Base-by-base conservation (phyloP, 331 rosid genomes). In the Acacia concinna region DNA sequence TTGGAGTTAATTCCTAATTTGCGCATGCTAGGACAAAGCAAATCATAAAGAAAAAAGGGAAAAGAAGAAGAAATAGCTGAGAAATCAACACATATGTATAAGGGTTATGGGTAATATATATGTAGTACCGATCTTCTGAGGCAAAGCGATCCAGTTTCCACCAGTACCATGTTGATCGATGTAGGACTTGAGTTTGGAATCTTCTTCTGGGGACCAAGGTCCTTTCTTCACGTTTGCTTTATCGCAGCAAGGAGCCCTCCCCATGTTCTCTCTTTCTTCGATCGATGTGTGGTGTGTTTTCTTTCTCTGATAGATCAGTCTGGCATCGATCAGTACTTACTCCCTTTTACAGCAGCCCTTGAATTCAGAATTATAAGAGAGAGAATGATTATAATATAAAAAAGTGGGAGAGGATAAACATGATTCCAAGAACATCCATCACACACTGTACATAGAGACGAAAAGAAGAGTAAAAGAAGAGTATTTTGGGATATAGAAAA, bases 181-280 rank as follows among this genome's bases (percentile, higher is more conserved):
- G 79, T 90, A 90, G 30, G 98, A 91, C 83, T 93, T 93, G 89
- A 93, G 98, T 77, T 91, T 93, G 65, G 90, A 49, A 40, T 93
- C 98, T 91, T 93, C 98, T 82, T 93, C 97, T 6, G 97, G 88
- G 0, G 98, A 91, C 98, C 98, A 93, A 40, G 98, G 98, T 0
- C 98, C 98, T 88, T 85, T 93, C 95, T 93, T 93, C 75, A 93
- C 98, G 89, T 91, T 93, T 79, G 98, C 95, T 84, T 93, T 93
- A 89, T 93, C 98, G 73, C 98, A 93, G 81, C 98, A 93, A 84
- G 98, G 98, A 84, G 98, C 98, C 79, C 98, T 91, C 27, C 98
- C 97, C 98, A 93, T 93, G 41, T 70, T 76, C n/a, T 17, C 21
- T 34, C 18, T n/a, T 17, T 7, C 35, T 27, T 59, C 35, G 30